phyloP scores from a whole-genome alignment of 2,329 filamentous ascomycete species.

The Monilinia polystroma region DNA sequence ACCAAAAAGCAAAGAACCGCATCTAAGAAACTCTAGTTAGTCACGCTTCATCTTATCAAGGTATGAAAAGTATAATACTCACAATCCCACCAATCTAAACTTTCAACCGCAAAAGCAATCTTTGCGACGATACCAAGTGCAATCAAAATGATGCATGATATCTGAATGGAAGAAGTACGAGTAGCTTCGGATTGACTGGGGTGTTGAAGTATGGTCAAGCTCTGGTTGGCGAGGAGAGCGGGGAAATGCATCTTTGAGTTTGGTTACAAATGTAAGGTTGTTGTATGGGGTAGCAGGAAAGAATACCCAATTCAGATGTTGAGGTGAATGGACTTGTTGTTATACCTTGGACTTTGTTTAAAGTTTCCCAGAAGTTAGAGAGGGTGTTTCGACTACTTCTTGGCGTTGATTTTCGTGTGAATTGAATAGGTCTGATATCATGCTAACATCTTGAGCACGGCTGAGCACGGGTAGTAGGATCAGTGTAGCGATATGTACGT shows the following conservation, averaged over 20 bases:
- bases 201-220: slow-evolving; percentile 6
- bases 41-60: not conserved
- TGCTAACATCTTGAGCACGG: slow-evolving; percentile 2
- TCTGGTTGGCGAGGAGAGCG: slow-evolving; percentile 10
- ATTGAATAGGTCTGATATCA: not conserved
- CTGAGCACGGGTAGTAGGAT: not conserved
- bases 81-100: slow-evolving; percentile 15
- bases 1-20: slow-evolving; percentile 6
- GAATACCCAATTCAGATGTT: not conserved
- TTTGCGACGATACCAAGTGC: not conserved
- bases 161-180: not conserved
- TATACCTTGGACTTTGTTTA: not conserved
- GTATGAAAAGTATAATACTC: not conserved
- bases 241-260: slow-evolving; percentile 14
- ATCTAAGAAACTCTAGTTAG: not conserved
- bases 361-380: not conserved
- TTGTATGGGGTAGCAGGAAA: not conserved
- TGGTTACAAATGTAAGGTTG: not conserved
- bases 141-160: not conserved
- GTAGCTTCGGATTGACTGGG: not conserved
- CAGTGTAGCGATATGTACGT: not conserved
- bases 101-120: not conserved
- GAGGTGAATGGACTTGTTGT: not conserved
- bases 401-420: not conserved
- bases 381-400: not conserved